Base-by-base conservation (phyloP, 2,329 filamentous ascomycete species). In the Arthrobotrys sphaeroides region DNA sequence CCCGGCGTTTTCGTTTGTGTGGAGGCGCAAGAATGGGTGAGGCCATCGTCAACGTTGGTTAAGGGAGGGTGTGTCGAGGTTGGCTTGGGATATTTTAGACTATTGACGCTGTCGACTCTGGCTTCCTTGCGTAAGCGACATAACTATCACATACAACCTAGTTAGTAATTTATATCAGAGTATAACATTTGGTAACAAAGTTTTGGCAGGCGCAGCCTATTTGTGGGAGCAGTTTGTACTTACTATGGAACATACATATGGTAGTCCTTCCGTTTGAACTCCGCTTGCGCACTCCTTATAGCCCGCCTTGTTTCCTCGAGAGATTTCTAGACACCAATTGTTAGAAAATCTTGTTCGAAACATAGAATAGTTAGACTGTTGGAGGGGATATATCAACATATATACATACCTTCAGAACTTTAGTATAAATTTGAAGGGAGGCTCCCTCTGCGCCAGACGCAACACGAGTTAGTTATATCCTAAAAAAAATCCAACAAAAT, bases 221-320 rank as follows among this genome's bases (percentile, higher is more conserved):
- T n/a, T n/a, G 42, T 20, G 6, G 60, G 24, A 18, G 22, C 36
- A 16, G 26, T 12, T n/a, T 7, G 42, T 42, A 74, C 72, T 65
- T 42, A 75, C 72, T 69, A 75, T 64, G 72, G 72, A 49, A 75
- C 61, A 53, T 75, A 69, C 72, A 75, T 75, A 24, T 75, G 72
- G 18, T 65, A 75, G 28, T 75, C 72, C 43, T 73, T 73, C 24
- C 62, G 51, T 40, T 75, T 74, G 31, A 74, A 75, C 38, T 75
- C 72, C 16, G 64, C 64, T 42, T 75, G 72, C 4, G 49, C 72
- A 12, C 62, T 49, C 38, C 36, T 65, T 9, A 75, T 69, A 20
- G 47, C 55, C 18, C 18, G 43, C 47, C 53, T 57, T 1, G 72
- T 75, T 24, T 75, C 72, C 1, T 69, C 64, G 5, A 75, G 72